Conservation (phyloP, 2,329 filamentous ascomycete species). For the Talaromyces sp. region DNA sequence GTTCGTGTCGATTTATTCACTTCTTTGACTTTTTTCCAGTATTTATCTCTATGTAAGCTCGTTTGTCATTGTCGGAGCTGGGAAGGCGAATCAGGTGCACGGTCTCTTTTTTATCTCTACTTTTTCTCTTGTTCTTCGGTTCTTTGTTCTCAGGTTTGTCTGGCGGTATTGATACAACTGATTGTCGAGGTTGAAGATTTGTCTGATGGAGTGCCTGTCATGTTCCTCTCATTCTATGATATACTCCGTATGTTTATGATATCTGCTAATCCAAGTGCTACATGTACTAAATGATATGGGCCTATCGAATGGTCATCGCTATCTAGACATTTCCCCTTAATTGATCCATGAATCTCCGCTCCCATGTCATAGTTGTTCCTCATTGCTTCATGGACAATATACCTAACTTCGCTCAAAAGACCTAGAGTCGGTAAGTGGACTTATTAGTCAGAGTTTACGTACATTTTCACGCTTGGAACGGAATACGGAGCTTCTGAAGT, state of each 20-base stretch:
- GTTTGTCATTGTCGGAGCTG: constrained; percentile 5
- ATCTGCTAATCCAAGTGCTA: not conserved
- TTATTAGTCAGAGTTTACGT: not conserved
- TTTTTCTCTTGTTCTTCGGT: not conserved
- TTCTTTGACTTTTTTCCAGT: not conserved
- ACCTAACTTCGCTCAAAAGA: not conserved
- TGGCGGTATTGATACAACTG: constrained; percentile 1
- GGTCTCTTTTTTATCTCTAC: not conserved
- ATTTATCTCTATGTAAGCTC: not conserved
- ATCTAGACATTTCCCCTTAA: not conserved
- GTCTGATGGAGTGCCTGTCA: not conserved
- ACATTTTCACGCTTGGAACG: not conserved
- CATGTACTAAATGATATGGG: not conserved
- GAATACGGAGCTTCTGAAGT: not conserved
- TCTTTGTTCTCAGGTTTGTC: not conserved
- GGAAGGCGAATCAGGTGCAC: constrained; percentile 13
- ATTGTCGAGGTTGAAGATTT: not conserved
- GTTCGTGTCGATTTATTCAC: not conserved
- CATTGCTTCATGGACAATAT: not conserved
- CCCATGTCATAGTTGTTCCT: too few species aligned
- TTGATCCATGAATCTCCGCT: too few species aligned
- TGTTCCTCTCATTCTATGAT: not conserved
- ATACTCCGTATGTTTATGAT: not conserved
- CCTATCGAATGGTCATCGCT: not conserved
- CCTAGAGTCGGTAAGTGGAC: not conserved